Evolutionary conservation across 805 yeast genomes (phyloP).

Genomic region (Kuraishia molischiana): DNA sequence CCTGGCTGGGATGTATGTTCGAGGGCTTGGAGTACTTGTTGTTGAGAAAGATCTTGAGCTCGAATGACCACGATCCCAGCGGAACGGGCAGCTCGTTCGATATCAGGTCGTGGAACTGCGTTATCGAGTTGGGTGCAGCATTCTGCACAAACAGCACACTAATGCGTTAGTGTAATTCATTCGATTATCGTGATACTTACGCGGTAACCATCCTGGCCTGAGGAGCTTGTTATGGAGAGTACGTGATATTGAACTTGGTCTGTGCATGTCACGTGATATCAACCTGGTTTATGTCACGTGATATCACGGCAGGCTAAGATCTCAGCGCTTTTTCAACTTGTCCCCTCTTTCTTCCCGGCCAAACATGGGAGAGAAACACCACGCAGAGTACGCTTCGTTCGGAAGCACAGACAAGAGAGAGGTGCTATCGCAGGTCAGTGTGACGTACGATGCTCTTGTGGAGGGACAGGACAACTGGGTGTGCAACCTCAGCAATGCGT

Average conservation of each 20-base stretch:
- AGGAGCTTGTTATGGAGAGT: background rate
- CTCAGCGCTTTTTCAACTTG: too few species aligned
- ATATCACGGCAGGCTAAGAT: too few species aligned
- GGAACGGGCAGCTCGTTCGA: constrained; percentile 56
- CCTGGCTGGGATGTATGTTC: constrained; percentile 23
- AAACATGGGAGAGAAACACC: constrained; percentile 22
- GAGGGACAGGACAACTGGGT: constrained; percentile 73
- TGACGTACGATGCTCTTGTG: constrained; percentile 56
- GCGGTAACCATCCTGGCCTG: background rate
- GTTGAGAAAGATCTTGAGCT: constrained; percentile 55
- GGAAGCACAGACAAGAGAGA: constrained; percentile 32
- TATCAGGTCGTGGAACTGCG: constrained; percentile 61
- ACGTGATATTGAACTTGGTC: too few species aligned
- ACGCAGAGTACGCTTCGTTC: constrained; percentile 69
- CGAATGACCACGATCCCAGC: constrained; percentile 61
- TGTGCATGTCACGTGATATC: too few species aligned
- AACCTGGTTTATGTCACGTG: background rate
- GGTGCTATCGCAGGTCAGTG: constrained; percentile 44
- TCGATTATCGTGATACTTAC: background rate
- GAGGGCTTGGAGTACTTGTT: constrained; percentile 42
- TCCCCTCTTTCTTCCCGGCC: too few species aligned
- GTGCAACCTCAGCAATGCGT: constrained; percentile 76
- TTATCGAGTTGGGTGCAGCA: constrained; percentile 49
- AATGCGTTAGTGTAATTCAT: background rate
- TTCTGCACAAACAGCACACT: constrained; percentile 31